A percentile compares a stretch with the other conserved stretches of the same genome.
Evolutionary conservation across 2,329 filamentous ascomycete species (phyloP).

Genomic region (Fusarium fracticaudum): DNA sequence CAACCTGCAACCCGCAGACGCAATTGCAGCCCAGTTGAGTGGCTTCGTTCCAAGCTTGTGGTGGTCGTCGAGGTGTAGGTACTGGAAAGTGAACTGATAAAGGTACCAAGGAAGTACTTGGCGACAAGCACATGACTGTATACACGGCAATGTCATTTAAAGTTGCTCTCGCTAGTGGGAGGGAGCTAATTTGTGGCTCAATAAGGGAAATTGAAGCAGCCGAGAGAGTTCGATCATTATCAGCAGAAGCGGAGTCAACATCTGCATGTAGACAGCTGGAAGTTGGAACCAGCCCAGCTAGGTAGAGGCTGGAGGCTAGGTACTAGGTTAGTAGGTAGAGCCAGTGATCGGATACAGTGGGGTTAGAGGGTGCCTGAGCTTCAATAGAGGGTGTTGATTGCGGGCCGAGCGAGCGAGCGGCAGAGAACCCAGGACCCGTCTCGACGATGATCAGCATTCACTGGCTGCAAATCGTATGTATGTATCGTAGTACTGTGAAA

Average conservation of each 20-base stretch:
- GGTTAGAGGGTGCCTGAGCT: conserved; percentile 5
- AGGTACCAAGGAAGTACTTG: conserved; percentile 10
- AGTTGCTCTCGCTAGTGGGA: conserved; percentile 20
- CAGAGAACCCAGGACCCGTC: neutral
- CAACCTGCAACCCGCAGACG: conserved; percentile 22
- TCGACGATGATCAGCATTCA: neutral
- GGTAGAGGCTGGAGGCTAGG: neutral
- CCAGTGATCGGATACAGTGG: conserved; percentile 14
- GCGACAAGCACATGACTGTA: neutral
- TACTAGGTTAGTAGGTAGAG: neutral
- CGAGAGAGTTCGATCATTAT: conserved; percentile 17
- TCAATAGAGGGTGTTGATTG: conserved; percentile 11
- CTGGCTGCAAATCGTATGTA: neutral
- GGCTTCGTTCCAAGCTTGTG: conserved; percentile 31
- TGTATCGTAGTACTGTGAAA: neutral
- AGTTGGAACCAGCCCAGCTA: neutral
- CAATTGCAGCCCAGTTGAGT: conserved; percentile 10
- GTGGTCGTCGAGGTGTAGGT: conserved; percentile 16
- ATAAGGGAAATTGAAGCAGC: conserved; percentile 32
- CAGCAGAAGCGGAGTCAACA: conserved; percentile 1
- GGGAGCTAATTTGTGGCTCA: conserved; percentile 36
- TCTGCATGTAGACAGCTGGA: neutral
- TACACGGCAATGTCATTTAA: neutral
- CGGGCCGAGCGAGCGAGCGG: conserved; percentile 31
- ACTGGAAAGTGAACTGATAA: conserved; percentile 7